Conservation (phyloP, 139 green algal species). For the Edaphochlamys debaryana region DNA sequence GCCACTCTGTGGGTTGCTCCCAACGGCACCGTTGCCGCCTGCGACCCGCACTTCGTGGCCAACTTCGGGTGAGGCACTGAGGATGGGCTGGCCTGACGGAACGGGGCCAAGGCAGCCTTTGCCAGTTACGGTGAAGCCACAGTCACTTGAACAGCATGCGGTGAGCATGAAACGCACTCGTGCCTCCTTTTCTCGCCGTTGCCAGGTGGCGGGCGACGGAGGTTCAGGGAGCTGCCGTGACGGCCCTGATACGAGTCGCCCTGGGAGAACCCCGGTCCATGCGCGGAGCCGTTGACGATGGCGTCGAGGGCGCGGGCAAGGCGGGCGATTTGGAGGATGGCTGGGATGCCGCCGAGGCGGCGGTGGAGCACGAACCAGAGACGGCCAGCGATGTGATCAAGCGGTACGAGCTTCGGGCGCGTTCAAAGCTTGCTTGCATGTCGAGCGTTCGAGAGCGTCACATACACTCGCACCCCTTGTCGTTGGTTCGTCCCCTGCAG, state of each 20-base stretch:
- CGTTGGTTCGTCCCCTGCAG: too few relatives aligned
- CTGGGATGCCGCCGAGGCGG: too few relatives aligned
- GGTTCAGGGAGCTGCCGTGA: not conserved
- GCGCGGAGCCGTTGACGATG: too few relatives aligned
- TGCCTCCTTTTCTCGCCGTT: not conserved
- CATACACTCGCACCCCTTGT: too few relatives aligned
- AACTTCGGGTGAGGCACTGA: constrained; percentile 6
- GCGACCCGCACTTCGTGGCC: constrained; percentile 16
- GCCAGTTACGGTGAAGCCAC: not conserved
- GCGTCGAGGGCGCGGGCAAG: too few relatives aligned
- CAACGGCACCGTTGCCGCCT: constrained; percentile 12
- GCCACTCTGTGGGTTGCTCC: constrained; percentile 17
- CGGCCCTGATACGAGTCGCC: not conserved
- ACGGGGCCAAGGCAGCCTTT: not conserved
- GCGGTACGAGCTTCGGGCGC: not conserved
- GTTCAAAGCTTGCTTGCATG: too few relatives aligned
- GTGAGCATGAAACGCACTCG: not conserved
- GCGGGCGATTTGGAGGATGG: too few relatives aligned
- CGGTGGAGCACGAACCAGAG: not conserved
- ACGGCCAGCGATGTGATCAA: constrained; percentile 7
- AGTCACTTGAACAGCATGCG: not conserved
- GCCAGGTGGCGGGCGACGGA: constrained; percentile 17
- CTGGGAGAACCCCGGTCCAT: too few relatives aligned
- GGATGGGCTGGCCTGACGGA: not conserved
- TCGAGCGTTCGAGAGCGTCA: too few relatives aligned